Evolutionary conservation across 2,329 filamentous ascomycete genomes (phyloP), one percentile per base, ranked within the genome.

Genomic region (Thielaviopsis ethacetica): DNA sequence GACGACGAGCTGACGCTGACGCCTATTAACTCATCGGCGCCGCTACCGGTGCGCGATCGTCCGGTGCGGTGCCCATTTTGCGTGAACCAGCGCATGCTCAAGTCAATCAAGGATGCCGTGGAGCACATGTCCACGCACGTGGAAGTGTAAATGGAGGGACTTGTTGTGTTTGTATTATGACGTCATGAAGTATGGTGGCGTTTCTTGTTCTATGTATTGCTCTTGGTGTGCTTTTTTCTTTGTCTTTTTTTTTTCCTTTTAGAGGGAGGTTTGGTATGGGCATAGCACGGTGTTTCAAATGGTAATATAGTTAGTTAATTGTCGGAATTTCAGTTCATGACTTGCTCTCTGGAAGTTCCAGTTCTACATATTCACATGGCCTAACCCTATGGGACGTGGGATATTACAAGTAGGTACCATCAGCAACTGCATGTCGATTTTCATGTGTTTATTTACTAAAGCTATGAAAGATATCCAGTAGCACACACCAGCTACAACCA

Each of bases 121-220:
- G 80, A 83, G 66, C 80, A 83, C 65, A 71, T 83, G 73, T 79
- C 79, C 12, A 81, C 78, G 1, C 80, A 83, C 62, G 80, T 83
- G 4, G 75, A 82, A 15, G 77, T 82, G 19, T 78, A 67, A 66
- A 22, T 9, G 21, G 50, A 44, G 21, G n/a, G 7, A 26, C 6
- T 41, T 49, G 41, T 21, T 26, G 6, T 6, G 51, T 54, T 47
- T 47, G n/a, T 30, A 10, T 30, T 24, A 49, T 26, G 52, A 27
- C 15, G 41, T 30, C 22, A 44, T 53, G 38, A 17, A 24, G 22
- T 22, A 27, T 27, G 26, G 26, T 27, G 19, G 53, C 17, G 44
- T 38, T 22, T 51, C 41, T 13, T 19, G n/a, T 5, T 47, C 22
- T 47, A 5, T 34, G 26, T 19, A 22, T 5, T 51, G 5, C 13